Conservation (phyloP, 2,329 filamentous ascomycete genomes). For the Ceratocystis diversiconidia region DNA sequence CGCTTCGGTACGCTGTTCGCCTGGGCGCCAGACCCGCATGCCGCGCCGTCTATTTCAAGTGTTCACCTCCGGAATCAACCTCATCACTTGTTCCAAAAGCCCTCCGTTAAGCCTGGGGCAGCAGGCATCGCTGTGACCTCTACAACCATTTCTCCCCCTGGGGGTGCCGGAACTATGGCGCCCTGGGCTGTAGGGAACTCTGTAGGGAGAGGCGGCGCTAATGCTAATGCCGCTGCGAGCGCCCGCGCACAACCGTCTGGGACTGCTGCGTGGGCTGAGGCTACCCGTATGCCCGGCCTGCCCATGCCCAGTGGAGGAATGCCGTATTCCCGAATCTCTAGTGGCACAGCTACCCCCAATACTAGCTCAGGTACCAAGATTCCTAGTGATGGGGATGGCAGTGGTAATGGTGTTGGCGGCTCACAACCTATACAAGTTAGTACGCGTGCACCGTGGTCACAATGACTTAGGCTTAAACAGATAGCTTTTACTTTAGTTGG, state of each 20-base stretch:
- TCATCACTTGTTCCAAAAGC: constrained; percentile 7
- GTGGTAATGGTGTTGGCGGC: constrained; percentile 8
- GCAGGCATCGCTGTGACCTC: neutral
- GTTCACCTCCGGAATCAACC: constrained; percentile 47
- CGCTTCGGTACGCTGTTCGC: constrained; percentile 67
- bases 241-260: neutral
- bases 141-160: constrained; percentile 20
- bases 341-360: neutral
- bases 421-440: constrained; percentile 18
- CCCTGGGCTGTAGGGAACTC: neutral
- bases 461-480: constrained; percentile 19
- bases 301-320: constrained; percentile 25
- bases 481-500: no score
- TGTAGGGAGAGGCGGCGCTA: neutral
- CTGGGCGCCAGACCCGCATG: constrained; percentile 56
- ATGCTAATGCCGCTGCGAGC: neutral
- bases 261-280: constrained; percentile 33
- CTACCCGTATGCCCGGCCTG: constrained; percentile 28
- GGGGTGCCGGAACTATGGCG: constrained; percentile 22
- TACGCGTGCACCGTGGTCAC: constrained; percentile 36
- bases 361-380: neutral
- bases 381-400: constrained; percentile 13
- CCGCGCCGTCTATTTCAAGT: constrained; percentile 33
- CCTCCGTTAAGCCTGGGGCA: neutral
- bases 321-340: constrained; percentile 27